These are phyloP conservation scores for Rhizophora mangle DNA, from an alignment of 345 rosid species.

Conservation along the genomic window DNA sequence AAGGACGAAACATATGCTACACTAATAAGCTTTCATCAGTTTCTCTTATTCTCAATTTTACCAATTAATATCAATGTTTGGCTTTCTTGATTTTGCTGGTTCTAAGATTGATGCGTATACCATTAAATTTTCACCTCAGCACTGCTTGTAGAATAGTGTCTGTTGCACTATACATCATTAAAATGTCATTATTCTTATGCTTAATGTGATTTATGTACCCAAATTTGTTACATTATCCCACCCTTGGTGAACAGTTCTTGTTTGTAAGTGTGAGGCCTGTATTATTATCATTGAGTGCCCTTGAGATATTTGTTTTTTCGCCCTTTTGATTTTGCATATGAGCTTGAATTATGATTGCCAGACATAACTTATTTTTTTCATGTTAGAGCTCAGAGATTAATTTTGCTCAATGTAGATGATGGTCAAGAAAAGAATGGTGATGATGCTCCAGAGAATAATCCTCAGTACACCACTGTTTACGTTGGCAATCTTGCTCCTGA, in stretches of 20 bases:
- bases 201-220: not conserved
- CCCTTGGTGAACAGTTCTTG: constrained; percentile 13
- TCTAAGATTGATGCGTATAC: too few species aligned
- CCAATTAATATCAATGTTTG: too few species aligned
- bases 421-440: constrained; percentile 58
- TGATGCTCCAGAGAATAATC: constrained; percentile 81
- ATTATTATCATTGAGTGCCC: not conserved
- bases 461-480: constrained; percentile 79
- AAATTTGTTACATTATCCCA: not conserved
- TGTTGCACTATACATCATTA: not conserved
- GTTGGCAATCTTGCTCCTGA: constrained; percentile 87
- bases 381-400: not conserved
- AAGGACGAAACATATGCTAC: not conserved
- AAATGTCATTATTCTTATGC: not conserved
- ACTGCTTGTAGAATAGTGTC: not conserved
- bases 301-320: not conserved
- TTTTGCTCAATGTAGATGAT: constrained; percentile 47
- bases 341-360: not conserved
- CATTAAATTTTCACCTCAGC: too few species aligned
- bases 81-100: too few species aligned
- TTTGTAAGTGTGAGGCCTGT: not conserved
- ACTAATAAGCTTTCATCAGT: not conserved
- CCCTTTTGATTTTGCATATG: not conserved
- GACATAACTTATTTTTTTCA: not conserved
- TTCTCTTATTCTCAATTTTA: not conserved